Evolutionary conservation across 352 stramenopile species (phyloP), one percentile per base, ranked within the genome.

Genomic region (Globisporangium orthogonon): DNA sequence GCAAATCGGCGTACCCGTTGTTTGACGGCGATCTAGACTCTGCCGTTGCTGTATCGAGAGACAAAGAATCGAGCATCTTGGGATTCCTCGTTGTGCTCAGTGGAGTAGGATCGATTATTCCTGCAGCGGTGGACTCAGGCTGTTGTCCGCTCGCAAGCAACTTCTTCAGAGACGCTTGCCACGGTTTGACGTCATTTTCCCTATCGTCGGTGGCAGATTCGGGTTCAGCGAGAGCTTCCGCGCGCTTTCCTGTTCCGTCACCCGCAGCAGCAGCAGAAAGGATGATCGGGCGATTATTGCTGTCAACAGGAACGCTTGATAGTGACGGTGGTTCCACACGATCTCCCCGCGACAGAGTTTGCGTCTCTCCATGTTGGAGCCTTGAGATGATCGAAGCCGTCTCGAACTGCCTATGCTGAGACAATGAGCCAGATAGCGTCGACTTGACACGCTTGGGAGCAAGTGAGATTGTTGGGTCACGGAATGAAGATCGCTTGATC

Each of bases 151-250:
- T 67, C 0, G 72, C 76, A 0, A 88, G 66, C 31, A 85, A 66
- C 48, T 79, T 73, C 58, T 85, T 88, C 2, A 90, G 59, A 0
- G 74, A 85, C 7, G 53, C 61, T 31, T 88, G 80, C 77, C 78
- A 90, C 17, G 77, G 57, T 28, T 74, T 49, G 17, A 13, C 46
- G 28, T 2, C 37, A 17, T 14, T 56, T 23, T 6, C 29, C 0
- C 23, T 23, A 33, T 41, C 15, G 30, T n/a, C 17, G 3, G n/a
- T 47, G 37, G 35, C 18, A 28, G 35, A 3, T 40, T 17, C 33
- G 29, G 14, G 29, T 40, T 15, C 40, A 4, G 9, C 30, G 18
- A 31, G n/a, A n/a, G 40, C 4, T 4, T n/a, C 18, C 4, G 15
- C 11, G 18, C 7, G n/a, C 52, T 4, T 23, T 6, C 6, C 15